Conservation (phyloP, 495 filamentous ascomycete species). For the Massariosphaeria phaeospora region DNA sequence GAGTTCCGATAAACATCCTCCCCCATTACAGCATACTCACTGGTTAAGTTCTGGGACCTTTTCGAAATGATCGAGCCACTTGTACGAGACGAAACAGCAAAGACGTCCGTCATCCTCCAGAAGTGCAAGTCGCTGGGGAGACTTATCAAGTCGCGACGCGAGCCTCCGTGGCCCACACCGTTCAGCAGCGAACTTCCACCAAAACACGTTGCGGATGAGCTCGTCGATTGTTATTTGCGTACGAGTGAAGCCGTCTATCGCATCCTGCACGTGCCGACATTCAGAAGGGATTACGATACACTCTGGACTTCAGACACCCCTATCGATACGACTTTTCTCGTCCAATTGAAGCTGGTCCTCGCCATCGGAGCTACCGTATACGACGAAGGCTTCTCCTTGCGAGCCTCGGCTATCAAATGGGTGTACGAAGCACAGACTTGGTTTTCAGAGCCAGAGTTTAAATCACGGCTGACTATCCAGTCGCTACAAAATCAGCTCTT, state of each 20-base stretch:
- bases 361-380: slow-evolving; percentile 57
- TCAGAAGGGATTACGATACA: slow-evolving; percentile 48
- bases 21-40: not conserved
- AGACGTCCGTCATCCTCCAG: slow-evolving; percentile 36
- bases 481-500: slow-evolving; percentile 58
- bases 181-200: slow-evolving; percentile 42
- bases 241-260: slow-evolving; percentile 52
- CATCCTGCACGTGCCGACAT: slow-evolving; percentile 49
- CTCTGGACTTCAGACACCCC: slow-evolving; percentile 39
- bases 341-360: slow-evolving; percentile 61
- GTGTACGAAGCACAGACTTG: slow-evolving; percentile 59
- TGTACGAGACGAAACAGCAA: slow-evolving; percentile 41
- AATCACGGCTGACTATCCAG: slow-evolving; percentile 51
- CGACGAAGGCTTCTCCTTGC: slow-evolving; percentile 46
- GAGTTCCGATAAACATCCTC: slow-evolving; percentile 21
- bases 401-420: slow-evolving; percentile 55
- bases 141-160: slow-evolving; percentile 44
- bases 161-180: slow-evolving; percentile 43
- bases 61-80: slow-evolving; percentile 42
- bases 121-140: slow-evolving; percentile 48
- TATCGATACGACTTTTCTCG: slow-evolving; percentile 44
- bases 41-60: slow-evolving; percentile 46
- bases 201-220: slow-evolving; percentile 46
- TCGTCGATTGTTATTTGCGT: slow-evolving; percentile 50
- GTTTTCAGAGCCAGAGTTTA: slow-evolving; percentile 51